Percentiles rank a stretch among this genome's conserved stretches.
phyloP scores from a whole-genome alignment of 1,139 yeast species.

The Spencermartinsiella ligniputridi region DNA sequence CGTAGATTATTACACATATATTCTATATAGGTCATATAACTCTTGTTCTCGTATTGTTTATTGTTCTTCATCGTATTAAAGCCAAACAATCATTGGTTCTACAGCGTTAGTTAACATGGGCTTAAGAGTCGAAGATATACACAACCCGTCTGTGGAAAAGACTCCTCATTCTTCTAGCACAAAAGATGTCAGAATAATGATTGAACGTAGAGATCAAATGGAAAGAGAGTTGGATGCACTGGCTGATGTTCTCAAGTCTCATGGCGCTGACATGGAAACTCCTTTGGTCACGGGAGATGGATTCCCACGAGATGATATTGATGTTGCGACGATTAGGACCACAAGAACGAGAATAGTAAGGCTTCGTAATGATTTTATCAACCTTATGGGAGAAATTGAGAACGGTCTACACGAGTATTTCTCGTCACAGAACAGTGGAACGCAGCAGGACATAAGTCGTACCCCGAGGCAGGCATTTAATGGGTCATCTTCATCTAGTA shows the following conservation, averaged over 20 bases:
- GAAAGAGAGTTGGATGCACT: slow-evolving; percentile 29
- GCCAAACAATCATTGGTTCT: too few species aligned
- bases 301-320: slow-evolving; percentile 80
- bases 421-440: slow-evolving; percentile 9
- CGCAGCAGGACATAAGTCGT: slow-evolving; percentile 5
- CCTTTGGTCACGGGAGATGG: slow-evolving; percentile 67
- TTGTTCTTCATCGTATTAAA: too few species aligned
- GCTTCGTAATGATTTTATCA: slow-evolving; percentile 61
- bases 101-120: background rate
- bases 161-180: background rate
- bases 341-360: slow-evolving; percentile 64
- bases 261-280: slow-evolving; percentile 58
- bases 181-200: slow-evolving; percentile 12
- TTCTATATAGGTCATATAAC: too few species aligned
- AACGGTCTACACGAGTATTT: slow-evolving; percentile 44
- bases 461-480: background rate
- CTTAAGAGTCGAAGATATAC: background rate
- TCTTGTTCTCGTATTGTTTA: too few species aligned
- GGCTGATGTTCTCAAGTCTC: slow-evolving; percentile 27
- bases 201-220: slow-evolving; percentile 20
- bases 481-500: background rate
- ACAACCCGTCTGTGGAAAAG: background rate
- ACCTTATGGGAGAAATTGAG: slow-evolving; percentile 48
- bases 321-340: slow-evolving; percentile 57
- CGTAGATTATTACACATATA: too few species aligned